phyloP scores from a whole-genome alignment of 192 early-diverging fungal species.

The Rhizophagus sp. region DNA sequence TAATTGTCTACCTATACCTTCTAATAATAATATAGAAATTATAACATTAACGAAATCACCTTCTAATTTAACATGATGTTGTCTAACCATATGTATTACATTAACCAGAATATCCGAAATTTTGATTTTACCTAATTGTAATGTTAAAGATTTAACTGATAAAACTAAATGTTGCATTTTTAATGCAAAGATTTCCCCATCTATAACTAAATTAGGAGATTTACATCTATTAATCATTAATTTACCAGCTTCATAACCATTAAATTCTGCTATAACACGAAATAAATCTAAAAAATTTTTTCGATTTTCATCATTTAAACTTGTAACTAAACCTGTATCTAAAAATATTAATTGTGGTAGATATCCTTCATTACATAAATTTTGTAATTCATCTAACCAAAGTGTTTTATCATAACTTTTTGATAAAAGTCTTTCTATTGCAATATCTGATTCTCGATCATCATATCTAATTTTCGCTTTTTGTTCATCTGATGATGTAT shows the following conservation, averaged over 20 bases:
- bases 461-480: neutral
- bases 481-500: constrained; percentile 31
- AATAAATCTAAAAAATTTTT: constrained; percentile 93
- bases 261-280: constrained; percentile 81
- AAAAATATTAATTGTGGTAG: constrained; percentile 79
- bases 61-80: constrained; percentile 90
- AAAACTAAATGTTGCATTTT: constrained; percentile 81
- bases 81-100: constrained; percentile 86
- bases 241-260: constrained; percentile 77
- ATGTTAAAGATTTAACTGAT: constrained; percentile 64
- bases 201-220: constrained; percentile 67
- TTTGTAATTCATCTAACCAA: constrained; percentile 46
- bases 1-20: constrained; percentile 90
- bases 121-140: constrained; percentile 78
- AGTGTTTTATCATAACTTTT: constrained; percentile 42
- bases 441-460: constrained; percentile 41
- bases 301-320: constrained; percentile 71
- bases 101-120: constrained; percentile 79
- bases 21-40: constrained; percentile 87
- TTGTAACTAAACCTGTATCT: constrained; percentile 89
- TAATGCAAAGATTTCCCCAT: constrained; percentile 76
- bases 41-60: constrained; percentile 95
- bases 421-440: constrained; percentile 39
- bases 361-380: constrained; percentile 69
- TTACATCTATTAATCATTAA: constrained; percentile 89